Evolutionary conservation across 225 moss, liverwort and hornwort species (phyloP).

Genomic region (Marchantia paleacea): DNA sequence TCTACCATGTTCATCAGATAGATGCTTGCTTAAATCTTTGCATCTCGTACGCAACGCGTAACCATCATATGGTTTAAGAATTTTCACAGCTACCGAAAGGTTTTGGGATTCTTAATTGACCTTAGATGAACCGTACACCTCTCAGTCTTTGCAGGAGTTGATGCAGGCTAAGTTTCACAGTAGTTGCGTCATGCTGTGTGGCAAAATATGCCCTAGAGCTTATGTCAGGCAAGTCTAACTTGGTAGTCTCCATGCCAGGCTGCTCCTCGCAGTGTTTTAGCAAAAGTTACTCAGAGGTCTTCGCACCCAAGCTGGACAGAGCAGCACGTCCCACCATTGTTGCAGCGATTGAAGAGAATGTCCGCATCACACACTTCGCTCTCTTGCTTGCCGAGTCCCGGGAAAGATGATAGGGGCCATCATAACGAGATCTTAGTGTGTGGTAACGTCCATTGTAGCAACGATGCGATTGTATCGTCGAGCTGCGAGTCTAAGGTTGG

Average conservation of each 20-base stretch:
- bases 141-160: neutral
- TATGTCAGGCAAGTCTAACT: neutral
- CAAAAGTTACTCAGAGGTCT: conserved; percentile 37
- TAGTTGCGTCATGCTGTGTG: neutral
- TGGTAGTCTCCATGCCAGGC: conserved; percentile 27
- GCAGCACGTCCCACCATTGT: conserved; percentile 37
- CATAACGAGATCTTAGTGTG: conserved; percentile 40
- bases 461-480: conserved; percentile 32
- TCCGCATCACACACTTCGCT: conserved; percentile 27
- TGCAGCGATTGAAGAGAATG: conserved; percentile 47
- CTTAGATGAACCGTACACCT: neutral
- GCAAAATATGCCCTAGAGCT: neutral
- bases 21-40: neutral
- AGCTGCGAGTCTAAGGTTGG: conserved; percentile 38
- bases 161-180: neutral
- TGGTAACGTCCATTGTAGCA: conserved; percentile 37
- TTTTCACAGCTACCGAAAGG: neutral
- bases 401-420: conserved; percentile 36
- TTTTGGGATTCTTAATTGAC: neutral
- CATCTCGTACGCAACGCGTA: neutral
- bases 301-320: conserved; percentile 47
- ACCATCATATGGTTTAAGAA: neutral
- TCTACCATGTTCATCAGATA: conserved; percentile 12
- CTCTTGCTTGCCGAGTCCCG: conserved; percentile 33
- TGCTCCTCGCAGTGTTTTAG: conserved; percentile 33